A percentile compares a stretch with the other conserved stretches of the same genome.
phyloP scores from a whole-genome alignment of 805 yeast genomes.

The Wickerhamiella slavikovae region DNA sequence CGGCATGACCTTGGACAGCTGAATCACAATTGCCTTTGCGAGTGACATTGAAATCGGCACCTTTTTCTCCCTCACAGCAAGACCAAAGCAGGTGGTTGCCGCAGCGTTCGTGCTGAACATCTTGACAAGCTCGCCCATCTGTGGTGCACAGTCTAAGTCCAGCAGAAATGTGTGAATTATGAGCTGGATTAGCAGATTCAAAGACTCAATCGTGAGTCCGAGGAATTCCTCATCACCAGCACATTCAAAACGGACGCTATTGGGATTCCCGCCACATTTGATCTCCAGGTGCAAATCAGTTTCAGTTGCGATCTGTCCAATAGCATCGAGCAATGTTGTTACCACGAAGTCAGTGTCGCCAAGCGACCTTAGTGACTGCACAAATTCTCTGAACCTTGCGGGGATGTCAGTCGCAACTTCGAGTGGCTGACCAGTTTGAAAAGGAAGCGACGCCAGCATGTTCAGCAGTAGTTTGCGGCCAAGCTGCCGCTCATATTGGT shows the following conservation, averaged over 20 bases:
- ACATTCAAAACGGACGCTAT: too few species aligned
- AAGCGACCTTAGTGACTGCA: background rate
- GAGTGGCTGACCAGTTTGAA: background rate
- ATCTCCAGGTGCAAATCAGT: background rate
- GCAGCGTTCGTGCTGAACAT: too few species aligned
- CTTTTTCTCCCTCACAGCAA: too few species aligned
- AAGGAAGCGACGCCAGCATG: background rate
- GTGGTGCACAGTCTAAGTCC: too few species aligned
- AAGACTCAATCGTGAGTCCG: background rate
- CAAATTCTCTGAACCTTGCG: background rate
- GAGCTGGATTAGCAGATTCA: background rate
- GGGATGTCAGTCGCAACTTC: background rate
- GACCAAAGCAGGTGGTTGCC: too few species aligned
- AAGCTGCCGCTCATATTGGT: background rate
- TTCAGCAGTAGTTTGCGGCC: background rate
- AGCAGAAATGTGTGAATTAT: background rate
- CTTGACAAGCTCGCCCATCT: too few species aligned
- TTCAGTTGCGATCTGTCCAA: background rate
- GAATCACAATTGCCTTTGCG: too few species aligned
- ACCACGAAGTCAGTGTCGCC: background rate
- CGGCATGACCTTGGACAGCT: too few species aligned
- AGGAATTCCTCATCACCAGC: background rate
- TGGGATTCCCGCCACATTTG: too few species aligned
- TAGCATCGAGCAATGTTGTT: background rate
- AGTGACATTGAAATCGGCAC: too few species aligned